Evolutionary conservation across 1,284 basidiomycete species (phyloP).

Genomic region (Trichosporon asahii): DNA sequence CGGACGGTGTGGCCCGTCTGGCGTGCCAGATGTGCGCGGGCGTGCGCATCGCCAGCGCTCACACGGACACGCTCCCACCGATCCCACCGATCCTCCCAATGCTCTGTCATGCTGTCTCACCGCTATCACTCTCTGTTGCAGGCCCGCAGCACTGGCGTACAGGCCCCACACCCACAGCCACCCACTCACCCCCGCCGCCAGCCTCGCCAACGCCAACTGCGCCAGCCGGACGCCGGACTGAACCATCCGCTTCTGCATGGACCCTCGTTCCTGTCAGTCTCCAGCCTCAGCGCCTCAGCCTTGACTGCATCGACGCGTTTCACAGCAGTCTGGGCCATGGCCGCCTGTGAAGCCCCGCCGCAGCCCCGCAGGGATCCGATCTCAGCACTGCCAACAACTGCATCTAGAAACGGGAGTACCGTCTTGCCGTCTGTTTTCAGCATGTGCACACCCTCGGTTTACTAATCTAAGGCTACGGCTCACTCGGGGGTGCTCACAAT

Average conservation of each 20-base stretch:
- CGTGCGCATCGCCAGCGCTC: neutral
- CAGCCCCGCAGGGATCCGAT: neutral
- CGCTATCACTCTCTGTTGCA: neutral
- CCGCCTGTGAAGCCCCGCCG: neutral
- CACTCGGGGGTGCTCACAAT: neutral
- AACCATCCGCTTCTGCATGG: neutral
- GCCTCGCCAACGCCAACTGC: neutral
- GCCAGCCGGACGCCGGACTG: constrained; percentile 2
- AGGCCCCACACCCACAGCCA: neutral
- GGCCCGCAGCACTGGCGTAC: neutral
- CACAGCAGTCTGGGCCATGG: neutral
- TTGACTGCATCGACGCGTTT: neutral
- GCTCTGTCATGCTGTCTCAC: neutral
- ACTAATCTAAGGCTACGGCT: neutral
- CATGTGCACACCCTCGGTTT: neutral
- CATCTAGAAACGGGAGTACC: neutral
- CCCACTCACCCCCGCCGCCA: neutral
- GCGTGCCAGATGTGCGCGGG: neutral
- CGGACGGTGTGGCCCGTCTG: neutral
- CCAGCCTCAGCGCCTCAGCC: neutral
- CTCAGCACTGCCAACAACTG: neutral
- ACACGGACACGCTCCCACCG: constrained; percentile 4
- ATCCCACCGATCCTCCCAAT: neutral
- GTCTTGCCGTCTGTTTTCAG: neutral
- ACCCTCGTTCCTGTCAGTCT: neutral